Base-by-base conservation (phyloP, 2,329 filamentous ascomycete genomes). In the Cordyceps cicadae region DNA sequence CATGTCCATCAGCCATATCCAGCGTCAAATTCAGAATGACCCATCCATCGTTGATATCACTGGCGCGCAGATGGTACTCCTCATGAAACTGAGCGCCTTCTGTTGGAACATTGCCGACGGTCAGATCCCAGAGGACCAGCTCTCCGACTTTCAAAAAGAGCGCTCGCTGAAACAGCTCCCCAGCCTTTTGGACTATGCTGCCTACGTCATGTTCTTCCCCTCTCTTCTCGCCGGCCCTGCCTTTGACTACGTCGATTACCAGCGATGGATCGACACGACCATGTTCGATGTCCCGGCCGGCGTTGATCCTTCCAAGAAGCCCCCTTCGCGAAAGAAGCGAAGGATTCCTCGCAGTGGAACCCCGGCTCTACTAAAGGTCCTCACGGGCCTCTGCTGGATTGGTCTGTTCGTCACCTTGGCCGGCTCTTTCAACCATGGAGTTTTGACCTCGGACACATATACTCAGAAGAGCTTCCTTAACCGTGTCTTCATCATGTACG, bases 71-170 rank as follows among this genome's bases (percentile, higher is more conserved):
- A 99, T 99, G 94, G 94, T 99, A 39, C 77, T 97, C 67, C 87
- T 97, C 64, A 99, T 99, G 91, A 99, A 99, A 75, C 84, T 99
- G 41, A 91, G 87, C 24, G 89, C 93, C 5, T 99, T 99, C 71
- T 96, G 91, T 77, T 99, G 94, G 94, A 97, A 97, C 71, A 87
- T 97, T 9, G 92, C 94, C 68, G 94, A 99, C 72, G 95, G 94
- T 21, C 86, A 87, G 62, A 80, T 96, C 21, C 86, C 90, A 3
- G 85, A 88, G 19, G 81, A 87, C 49, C 85, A 92, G 62, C 83
- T 99, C n/a, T 90, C 89, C 0, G 90, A 94, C 54, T 85, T 88
- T 51, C 94, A 99, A 72, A 92, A 88, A 70, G 89, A 92, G 65
- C 86, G 90, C 34, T 88, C 89, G 52, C 81, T 99, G 48, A 81